Evolutionary conservation across 2,329 filamentous ascomycete genomes (phyloP), one percentile per base, ranked within the genome.

Genomic region (Dichotomopilus funicola): DNA sequence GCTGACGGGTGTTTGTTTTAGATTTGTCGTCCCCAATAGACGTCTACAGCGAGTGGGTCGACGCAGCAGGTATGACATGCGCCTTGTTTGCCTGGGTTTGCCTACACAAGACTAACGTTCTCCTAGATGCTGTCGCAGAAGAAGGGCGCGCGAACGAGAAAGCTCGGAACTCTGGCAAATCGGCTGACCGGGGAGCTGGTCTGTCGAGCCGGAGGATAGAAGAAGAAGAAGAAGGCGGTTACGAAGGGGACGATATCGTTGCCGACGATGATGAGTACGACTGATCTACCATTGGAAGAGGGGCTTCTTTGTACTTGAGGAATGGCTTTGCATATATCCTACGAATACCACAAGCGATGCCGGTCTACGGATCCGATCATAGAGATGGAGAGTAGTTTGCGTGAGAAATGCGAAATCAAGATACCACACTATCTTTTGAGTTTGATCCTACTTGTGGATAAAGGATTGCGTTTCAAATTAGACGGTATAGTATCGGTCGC

Each of bases 21-120:
- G 90, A 95, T 71, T 83, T 97, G 33, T 95, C 89, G 33, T 89
- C 88, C 11, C 83, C 90, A 0, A 91, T 99, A 47, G 94, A 99
- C 69, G 92, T 99, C 6, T 99, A 99, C 68, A 89, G 89, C 37
- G 94, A 97, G 71, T 99, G 94, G 94, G 89, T 99, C 61, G 94
- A 99, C 73, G 94, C 94, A 61, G 76, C 81, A 61, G 78, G 81
- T 83, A 72, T 61, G 73, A 45, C 9, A 8, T 9, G 19, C 12
- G 12, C 4, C 34, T 10, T 5, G 3, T 8, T 27, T 12, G 13
- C 35, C 4, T 31, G 9, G n/a, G 27, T 8, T 27, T 27, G 3
- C 7, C 4, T 7, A 33, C 47, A 12, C 19, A 10, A 12, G 12
- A 37, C 54, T 56, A 13, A 49, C 44, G 11, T 36, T 43, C 33